These are phyloP conservation scores for Ehretia macrophylla DNA, from an alignment of 257 asterid species.

Conservation along the genomic window DNA sequence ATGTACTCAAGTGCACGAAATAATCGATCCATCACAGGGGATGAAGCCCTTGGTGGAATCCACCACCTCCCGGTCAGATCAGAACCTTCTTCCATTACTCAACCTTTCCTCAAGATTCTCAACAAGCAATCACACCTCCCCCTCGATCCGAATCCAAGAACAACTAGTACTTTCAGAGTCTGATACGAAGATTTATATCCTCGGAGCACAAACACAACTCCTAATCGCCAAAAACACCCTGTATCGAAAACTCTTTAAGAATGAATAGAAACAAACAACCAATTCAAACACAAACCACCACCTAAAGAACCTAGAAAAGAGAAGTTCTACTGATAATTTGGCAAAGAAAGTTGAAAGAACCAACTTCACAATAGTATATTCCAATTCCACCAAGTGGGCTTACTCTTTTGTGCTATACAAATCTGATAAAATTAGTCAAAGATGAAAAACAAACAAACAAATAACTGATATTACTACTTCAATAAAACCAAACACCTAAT, in stretches of 20 bases:
- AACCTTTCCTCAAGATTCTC: constrained; percentile 17
- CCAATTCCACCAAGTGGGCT: constrained; percentile 30
- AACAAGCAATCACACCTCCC: background rate
- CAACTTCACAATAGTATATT: constrained; percentile 18
- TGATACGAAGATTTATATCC: constrained; percentile 6
- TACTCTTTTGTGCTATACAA: constrained; percentile 14
- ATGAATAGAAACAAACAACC: background rate
- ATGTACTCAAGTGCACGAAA: constrained; percentile 53
- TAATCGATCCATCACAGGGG: constrained; percentile 65
- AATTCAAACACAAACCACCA: constrained; percentile 7
- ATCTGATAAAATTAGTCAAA: constrained; percentile 14
- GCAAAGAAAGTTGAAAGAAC: constrained; percentile 20
- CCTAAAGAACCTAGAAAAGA: constrained; percentile 22
- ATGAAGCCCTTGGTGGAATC: constrained; percentile 62
- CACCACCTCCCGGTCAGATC: constrained; percentile 55
- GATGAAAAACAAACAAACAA: constrained; percentile 8
- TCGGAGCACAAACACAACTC: too few species aligned
- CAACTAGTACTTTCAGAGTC: constrained; percentile 7
- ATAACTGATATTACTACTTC: background rate
- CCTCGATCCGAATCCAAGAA: constrained; percentile 19
- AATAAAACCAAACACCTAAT: background rate
- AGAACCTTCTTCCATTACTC: constrained; percentile 51
- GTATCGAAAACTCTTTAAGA: constrained; percentile 9
- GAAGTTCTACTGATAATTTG: constrained; percentile 10
- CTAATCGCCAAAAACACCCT: constrained; percentile 10